Evolutionary conservation across 805 yeast genomes (phyloP).

Genomic region (Barnettozyma wickerhamii): DNA sequence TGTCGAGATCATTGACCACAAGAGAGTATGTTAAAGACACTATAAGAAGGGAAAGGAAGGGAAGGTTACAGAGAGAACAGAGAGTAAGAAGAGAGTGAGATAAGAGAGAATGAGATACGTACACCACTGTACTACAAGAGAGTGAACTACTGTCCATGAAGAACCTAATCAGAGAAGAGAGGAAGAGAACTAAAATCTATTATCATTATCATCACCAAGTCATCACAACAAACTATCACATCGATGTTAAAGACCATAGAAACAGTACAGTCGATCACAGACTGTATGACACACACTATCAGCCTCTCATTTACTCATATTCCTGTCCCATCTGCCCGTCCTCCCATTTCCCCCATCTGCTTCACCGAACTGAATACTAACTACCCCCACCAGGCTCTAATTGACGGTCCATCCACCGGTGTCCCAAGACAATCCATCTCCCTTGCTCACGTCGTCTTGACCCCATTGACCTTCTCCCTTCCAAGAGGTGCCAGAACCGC

Average conservation of each 20-base stretch:
- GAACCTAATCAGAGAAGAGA: no score
- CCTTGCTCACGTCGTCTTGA: conserved; percentile 85
- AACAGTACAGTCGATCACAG: no score
- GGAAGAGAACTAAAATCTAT: no score
- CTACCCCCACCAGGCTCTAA: conserved; percentile 55
- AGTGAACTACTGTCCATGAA: no score
- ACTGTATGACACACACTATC: no score
- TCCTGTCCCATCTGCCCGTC: no score
- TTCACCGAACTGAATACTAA: conserved; percentile 22
- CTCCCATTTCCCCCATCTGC: neutral
- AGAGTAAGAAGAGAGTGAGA: neutral
- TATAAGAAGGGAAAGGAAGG: neutral
- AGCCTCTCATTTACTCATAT: no score
- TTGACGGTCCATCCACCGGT: conserved; percentile 91
- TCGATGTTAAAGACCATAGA: no score
- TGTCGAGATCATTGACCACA: conserved; percentile 99
- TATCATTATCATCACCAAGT: no score
- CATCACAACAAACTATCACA: no score
- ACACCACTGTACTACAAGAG: no score
- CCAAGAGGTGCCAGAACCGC: conserved; percentile 95
- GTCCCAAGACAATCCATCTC: conserved; percentile 90
- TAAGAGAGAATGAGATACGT: no score
- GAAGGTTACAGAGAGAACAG: neutral
- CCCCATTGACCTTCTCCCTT: conserved; percentile 84
- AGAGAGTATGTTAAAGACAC: conserved; percentile 93